Evolutionary conservation across 345 rosid genomes (phyloP), one percentile per base, ranked within the genome.

Genomic region (Passiflora organensis): DNA sequence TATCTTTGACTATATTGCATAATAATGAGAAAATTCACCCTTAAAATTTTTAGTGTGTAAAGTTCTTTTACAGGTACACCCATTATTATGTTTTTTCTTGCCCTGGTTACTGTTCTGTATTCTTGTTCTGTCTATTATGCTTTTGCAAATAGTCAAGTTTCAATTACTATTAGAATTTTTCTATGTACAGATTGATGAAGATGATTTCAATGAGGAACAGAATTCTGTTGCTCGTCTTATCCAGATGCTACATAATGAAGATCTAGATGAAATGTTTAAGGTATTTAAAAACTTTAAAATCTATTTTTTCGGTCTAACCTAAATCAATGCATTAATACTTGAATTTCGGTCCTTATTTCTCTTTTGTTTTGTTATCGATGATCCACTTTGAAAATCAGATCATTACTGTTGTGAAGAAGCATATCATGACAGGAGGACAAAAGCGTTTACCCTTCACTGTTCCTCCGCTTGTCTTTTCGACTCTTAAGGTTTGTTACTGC

Each of bases 131-230:
- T 28, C 47, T 49, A 42, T 17, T 8, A 4, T 48, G 48, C 43
- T 51, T 48, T 21, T 6, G 41, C 17, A 42, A 58, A 21, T 39
- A 23, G 20, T 13, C 34, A 13, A 36, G 32, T 28, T 28, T 28
- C 3, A 8, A 28, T 28, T 28, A 28, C 34, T 28, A 2, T 2
- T 28, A 28, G 3, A 55, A 1, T 43, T 17, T 43, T 10, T 60
- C 10, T 25, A 8, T 48, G 13, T 58, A 50, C 66, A 93, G 99
- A 70, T 85, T 63, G 97, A 89, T 73, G 90, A 86, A 79, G 95
- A 93, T 60, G 97, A 93, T 73, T 93, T 89, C 64, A 85, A 80
- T 74, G 97, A 85, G 78, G 97, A 89, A 78, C 99, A 93, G 73
- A 89, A 83, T 78, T 85, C 99, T 59, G 97, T 93, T 62, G 89